phyloP scores from a whole-genome alignment of 164 flowering plant genomes.

The Chloranthus sessilifolius region DNA sequence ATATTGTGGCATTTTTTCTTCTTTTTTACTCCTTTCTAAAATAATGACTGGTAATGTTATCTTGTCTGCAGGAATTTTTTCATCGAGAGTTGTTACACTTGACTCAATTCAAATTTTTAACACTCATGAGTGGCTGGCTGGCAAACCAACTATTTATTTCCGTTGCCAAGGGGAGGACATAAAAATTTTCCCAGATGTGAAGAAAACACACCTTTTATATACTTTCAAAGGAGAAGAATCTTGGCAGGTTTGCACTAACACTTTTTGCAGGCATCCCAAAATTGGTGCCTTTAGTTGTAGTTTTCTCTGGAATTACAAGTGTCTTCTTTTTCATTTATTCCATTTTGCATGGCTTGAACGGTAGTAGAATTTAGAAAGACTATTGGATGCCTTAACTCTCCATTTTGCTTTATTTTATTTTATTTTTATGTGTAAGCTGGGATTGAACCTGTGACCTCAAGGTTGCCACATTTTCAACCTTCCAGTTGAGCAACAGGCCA shows the following conservation, averaged over 20 bases:
- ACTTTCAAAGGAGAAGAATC: constrained; percentile 69
- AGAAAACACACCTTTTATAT: constrained; percentile 30
- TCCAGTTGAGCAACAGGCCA: no score
- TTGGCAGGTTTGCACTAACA: no score
- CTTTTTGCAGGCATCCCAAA: neutral
- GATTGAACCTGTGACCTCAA: no score
- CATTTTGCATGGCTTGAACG: neutral
- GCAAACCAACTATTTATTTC: constrained; percentile 58
- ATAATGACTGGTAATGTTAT: neutral
- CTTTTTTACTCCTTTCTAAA: no score
- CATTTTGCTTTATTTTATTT: no score
- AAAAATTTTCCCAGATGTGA: constrained; percentile 65
- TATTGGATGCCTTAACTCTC: no score
- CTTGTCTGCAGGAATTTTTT: constrained; percentile 30
- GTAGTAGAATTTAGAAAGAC: neutral
- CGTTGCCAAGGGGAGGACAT: constrained; percentile 54
- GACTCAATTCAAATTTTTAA: constrained; percentile 48
- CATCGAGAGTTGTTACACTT: constrained; percentile 57
- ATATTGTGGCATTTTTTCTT: neutral
- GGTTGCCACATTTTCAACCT: no score
- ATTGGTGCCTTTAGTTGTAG: neutral
- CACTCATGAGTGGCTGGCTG: constrained; percentile 54
- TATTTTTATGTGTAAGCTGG: no score
- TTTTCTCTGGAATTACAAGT: neutral
- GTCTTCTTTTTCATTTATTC: neutral